Evolutionary conservation across 192 early-diverging fungal species (phyloP), one percentile per base, ranked within the genome.

Genomic region (Coemansia sp.): DNA sequence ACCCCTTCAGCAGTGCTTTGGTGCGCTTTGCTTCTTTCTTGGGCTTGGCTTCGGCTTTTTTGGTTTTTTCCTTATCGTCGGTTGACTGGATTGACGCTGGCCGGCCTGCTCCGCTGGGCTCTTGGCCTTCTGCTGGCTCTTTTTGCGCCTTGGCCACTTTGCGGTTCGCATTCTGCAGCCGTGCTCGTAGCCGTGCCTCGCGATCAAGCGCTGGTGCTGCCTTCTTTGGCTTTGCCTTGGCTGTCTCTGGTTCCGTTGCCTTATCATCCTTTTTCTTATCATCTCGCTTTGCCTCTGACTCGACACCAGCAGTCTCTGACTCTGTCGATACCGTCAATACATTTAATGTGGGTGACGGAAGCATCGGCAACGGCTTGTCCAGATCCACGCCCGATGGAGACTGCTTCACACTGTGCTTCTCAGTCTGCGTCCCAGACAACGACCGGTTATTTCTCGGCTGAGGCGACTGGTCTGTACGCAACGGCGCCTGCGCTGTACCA

Each of bases 131-230:
- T 6, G n/a, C 6, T 5, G 52, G 26, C 52, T 54, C 57, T 26
- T 64, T 63, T 22, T 68, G 65, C 17, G 75, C 57, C 48, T 79
- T 71, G 5, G 71, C 76, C 49, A 69, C 12, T n/a, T 48, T 49
- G 48, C 61, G 69, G 47, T 60, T 73, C 9, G 76, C 76, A 17
- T 61, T 62, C 47, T 73, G 70, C 61, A 79, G 54, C 10, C 66
- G 62, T 10, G 76, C 76, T 19, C 68, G 66, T 2, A 74, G 50
- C 59, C 57, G 57, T 9, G 67, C 71, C 54, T 73, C 66, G 54
- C 76, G 76, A 21, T 73, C 71, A 15, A 15, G 40, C 40, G 15
- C 40, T 15, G 15, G 14, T 12, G 59, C 47, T 26, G 25, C 23
- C 9, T 17, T 31, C 42, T 42, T 44, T 2, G 28, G 5, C 28